Base-by-base conservation (phyloP, 805 yeast species). In the Metschnikowia cerradonensis region DNA sequence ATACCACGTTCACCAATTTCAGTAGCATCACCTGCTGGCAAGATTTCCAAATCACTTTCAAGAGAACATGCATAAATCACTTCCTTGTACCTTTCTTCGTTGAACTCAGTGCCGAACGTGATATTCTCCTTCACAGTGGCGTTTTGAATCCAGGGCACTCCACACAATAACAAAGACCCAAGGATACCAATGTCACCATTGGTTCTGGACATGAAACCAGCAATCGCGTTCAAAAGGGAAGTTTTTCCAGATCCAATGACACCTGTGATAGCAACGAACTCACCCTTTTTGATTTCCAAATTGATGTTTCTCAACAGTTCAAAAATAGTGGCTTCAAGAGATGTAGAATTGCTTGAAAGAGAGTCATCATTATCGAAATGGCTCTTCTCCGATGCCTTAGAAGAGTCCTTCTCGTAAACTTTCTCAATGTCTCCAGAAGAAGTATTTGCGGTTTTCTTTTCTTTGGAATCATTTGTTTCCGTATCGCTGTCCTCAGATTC, bases 1-100 rank as follows among this genome's bases (percentile, higher is more conserved):
- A 88, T 83, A 60, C 96, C 96, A 64, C 88, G 77, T 64, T 88
- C 96, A 54, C 96, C 96, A 58, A 88, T 86, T 64, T 86, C 88
- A 0, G 95, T 87, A 48, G 67, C 60, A 59, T 89, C 96, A 31
- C 92, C 92, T 36, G 83, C 89, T 8, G 87, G 86, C 33, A 89
- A 67, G 41, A 80, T 75, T 4, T 78, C 77, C 55, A 88, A 73
- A 66, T 88, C 96, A 42, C 77, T 79, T 32, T 71, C 73, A 52
- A 88, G 67, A 0, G 90, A 83, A 67, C 96, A 88, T 1, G 85
- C 85, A 36, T 75, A 67, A 13, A 89, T 63, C 5, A 88, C 79
- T 14, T 68, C 66, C 6, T 76, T 61, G 62, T 88, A 88, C 53
- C 71, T 76, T 2, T 67, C 61, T 46, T 74, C 68, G 49, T 83